Evolutionary conservation across 306 rosid genomes (phyloP).

Genomic region (Quercus wislizeni): DNA sequence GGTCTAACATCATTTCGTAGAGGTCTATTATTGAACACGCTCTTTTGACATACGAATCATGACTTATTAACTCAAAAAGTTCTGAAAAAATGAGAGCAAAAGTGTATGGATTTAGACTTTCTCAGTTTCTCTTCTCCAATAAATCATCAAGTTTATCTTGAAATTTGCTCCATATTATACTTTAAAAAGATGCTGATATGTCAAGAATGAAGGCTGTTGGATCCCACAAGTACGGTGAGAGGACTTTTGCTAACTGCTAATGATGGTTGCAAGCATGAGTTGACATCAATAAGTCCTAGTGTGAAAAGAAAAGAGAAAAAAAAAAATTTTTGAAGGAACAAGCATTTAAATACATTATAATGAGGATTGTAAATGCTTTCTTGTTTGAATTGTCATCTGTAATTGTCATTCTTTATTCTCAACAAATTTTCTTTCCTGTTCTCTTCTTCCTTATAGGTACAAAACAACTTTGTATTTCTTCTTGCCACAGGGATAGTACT

Average conservation of each 20-base stretch:
- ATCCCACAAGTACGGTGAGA: background rate
- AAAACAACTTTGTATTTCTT: background rate
- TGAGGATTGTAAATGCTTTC: background rate
- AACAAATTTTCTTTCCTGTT: background rate
- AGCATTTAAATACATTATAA: background rate
- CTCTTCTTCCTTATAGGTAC: background rate
- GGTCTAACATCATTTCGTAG: too few species aligned
- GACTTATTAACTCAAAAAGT: too few species aligned
- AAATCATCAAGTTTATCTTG: background rate
- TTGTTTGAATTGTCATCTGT: background rate
- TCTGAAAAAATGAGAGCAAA: too few species aligned
- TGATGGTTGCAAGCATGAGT: background rate
- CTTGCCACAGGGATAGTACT: background rate
- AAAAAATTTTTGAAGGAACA: too few species aligned
- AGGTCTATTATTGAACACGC: too few species aligned
- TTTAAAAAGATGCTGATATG: background rate
- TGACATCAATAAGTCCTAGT: too few species aligned
- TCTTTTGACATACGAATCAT: too few species aligned
- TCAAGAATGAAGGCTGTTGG: background rate
- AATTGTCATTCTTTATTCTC: too few species aligned
- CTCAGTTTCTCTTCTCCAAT: background rate
- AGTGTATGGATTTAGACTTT: background rate
- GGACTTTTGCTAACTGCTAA: background rate
- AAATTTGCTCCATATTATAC: background rate
- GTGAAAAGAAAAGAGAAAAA: too few species aligned